These are phyloP conservation scores for Candida mesenterica DNA, from an alignment of 1,139 yeast species.

Conservation along the genomic window DNA sequence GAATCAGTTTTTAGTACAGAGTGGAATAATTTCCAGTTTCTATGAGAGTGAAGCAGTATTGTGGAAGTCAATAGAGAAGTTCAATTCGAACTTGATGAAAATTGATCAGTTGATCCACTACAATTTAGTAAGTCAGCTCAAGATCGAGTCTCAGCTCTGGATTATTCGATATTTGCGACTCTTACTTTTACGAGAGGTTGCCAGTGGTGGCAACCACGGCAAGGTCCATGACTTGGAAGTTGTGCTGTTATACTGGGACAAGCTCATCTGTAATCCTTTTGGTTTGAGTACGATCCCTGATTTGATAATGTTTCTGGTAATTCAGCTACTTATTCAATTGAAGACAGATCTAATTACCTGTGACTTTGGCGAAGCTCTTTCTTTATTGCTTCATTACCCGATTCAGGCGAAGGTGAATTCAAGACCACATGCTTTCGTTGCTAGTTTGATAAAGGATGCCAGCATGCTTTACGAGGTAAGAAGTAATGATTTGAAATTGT, in stretches of 20 bases:
- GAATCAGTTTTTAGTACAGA: conserved; percentile 38
- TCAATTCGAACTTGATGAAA: conserved; percentile 48
- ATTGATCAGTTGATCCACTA: conserved; percentile 48
- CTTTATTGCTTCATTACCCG: conserved; percentile 60
- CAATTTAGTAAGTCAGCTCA: conserved; percentile 44
- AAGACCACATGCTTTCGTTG: conserved; percentile 20
- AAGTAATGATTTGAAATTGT: conserved; percentile 39
- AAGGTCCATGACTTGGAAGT: conserved; percentile 30
- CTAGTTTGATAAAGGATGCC: conserved; percentile 31
- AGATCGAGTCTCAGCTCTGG: conserved; percentile 64
- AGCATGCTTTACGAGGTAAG: conserved; percentile 26
- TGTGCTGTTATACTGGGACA: conserved; percentile 57
- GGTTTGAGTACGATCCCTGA: conserved; percentile 29
- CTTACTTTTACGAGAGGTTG: conserved; percentile 54
- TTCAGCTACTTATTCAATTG: conserved; percentile 51
- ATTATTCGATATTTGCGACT: conserved; percentile 62
- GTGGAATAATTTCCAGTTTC: conserved; percentile 37
- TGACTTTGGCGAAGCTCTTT: conserved; percentile 64
- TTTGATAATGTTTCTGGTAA: conserved; percentile 49
- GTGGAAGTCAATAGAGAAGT: conserved; percentile 45
- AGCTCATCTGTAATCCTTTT: conserved; percentile 37
- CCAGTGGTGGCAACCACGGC: conserved; percentile 25
- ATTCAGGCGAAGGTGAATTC: conserved; percentile 19
- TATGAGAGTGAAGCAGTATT: conserved; percentile 44
- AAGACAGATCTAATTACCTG: conserved; percentile 49